Conservation (phyloP, 129 eudicot species). For the Artemisia annua region DNA sequence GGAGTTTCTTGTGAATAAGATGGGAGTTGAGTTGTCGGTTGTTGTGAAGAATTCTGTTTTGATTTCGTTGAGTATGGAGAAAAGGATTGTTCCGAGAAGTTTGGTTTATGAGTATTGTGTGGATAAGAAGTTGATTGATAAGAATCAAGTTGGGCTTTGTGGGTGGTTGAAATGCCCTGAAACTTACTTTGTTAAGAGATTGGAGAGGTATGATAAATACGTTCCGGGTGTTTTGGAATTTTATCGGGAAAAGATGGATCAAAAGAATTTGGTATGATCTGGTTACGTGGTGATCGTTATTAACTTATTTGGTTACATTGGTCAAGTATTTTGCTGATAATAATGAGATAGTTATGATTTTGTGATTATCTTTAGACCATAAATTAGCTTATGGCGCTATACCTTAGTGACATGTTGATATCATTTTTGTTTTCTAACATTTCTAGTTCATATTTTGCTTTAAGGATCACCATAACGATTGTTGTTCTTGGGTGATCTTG, state of each 20-base stretch:
- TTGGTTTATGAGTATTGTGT: conserved; percentile 30
- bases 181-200: conserved; percentile 26
- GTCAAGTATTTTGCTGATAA: conserved; percentile 8
- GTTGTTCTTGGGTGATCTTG: not conserved
- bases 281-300: conserved; percentile 19
- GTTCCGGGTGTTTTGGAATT: conserved; percentile 41
- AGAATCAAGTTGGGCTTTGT: not conserved
- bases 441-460: conserved; percentile 2
- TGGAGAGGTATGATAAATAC: conserved; percentile 30
- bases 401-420: not conserved
- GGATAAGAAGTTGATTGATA: conserved; percentile 34
- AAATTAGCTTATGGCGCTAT: not conserved
- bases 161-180: conserved; percentile 39
- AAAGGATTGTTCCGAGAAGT: conserved; percentile 51
- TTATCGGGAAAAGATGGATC: conserved; percentile 35
- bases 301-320: conserved; percentile 22
- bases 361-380: conserved; percentile 6
- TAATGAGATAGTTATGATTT: conserved; percentile 13
- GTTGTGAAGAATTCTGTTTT: conserved; percentile 28
- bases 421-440: not conserved
- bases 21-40: conserved; percentile 37
- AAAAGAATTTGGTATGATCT: conserved; percentile 1
- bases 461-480: not conserved
- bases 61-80: conserved; percentile 40
- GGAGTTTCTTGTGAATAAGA: conserved; percentile 36